phyloP scores from a whole-genome alignment of 495 filamentous ascomycete species.

The Elaphomyces granulatus region DNA sequence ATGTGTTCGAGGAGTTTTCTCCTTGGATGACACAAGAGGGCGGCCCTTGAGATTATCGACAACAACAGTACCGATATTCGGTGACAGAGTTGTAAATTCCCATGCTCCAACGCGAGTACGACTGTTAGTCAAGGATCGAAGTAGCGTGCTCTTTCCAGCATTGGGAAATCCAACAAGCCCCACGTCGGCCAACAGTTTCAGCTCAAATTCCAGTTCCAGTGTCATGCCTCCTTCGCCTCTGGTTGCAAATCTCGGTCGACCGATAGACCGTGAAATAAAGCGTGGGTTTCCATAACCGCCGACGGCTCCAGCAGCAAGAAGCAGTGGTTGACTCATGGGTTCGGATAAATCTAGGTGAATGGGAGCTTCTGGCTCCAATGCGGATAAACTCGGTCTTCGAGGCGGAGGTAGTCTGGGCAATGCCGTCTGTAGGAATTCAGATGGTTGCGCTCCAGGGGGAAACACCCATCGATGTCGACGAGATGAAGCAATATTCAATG shows the following conservation, averaged over 20 bases:
- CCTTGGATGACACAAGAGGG: conserved; percentile 29
- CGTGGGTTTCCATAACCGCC: conserved; percentile 91
- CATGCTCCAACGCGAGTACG: conserved; percentile 81
- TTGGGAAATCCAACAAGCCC: conserved; percentile 91
- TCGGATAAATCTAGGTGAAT: conserved; percentile 69
- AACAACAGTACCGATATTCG: conserved; percentile 89
- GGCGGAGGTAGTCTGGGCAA: conserved; percentile 44
- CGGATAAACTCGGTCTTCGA: conserved; percentile 39
- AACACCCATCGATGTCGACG: conserved; percentile 66
- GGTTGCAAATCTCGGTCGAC: conserved; percentile 73
- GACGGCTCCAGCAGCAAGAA: conserved; percentile 80
- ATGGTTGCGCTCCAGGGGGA: conserved; percentile 58
- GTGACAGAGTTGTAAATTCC: conserved; percentile 91
- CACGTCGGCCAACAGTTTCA: conserved; percentile 90
- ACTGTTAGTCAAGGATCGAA: conserved; percentile 73
- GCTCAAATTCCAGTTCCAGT: conserved; percentile 71
- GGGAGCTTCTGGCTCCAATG: conserved; percentile 51
- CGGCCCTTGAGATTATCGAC: conserved; percentile 70
- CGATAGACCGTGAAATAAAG: conserved; percentile 55
- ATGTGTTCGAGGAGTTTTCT: conserved; percentile 39
- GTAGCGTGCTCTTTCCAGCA: conserved; percentile 86
- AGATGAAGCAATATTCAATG: conserved; percentile 18
- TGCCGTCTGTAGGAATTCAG: conserved; percentile 44
- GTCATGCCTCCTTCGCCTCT: conserved; percentile 66
- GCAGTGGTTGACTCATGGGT: conserved; percentile 65